These are phyloP conservation scores for Xylogone sp. DNA, from an alignment of 2,329 filamentous ascomycete genomes.

Conservation along the genomic window DNA sequence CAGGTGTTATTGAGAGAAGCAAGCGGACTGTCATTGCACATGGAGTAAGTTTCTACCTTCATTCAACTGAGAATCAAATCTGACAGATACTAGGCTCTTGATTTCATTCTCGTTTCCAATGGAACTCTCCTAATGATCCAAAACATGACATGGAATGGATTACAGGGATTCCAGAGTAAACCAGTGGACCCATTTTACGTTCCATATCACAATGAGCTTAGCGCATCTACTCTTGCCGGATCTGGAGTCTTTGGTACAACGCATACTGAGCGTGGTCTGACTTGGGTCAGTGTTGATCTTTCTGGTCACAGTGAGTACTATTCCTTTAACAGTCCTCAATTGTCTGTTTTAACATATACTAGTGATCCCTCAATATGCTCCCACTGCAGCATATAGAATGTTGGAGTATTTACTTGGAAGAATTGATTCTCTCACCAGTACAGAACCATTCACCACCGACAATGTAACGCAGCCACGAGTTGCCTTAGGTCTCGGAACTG, in stretches of 20 bases:
- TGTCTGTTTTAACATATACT: conserved; percentile 4
- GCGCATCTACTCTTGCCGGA: conserved; percentile 67
- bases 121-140: conserved; percentile 58
- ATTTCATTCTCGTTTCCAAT: conserved; percentile 56
- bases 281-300: conserved; percentile 60
- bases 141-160: conserved; percentile 65
- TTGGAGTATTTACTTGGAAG: conserved; percentile 73
- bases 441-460: conserved; percentile 32
- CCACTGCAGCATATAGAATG: conserved; percentile 65
- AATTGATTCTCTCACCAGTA: conserved; percentile 50
- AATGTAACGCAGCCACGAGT: conserved; percentile 9
- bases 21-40: conserved; percentile 72
- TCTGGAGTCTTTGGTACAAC: conserved; percentile 66
- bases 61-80: conserved; percentile 20
- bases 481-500: conserved; percentile 13
- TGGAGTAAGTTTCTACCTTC: conserved; percentile 51
- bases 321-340: conserved; percentile 14
- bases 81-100: conserved; percentile 36
- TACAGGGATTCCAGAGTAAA: conserved; percentile 51
- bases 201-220: conserved; percentile 60
- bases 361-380: conserved; percentile 59
- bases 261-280: conserved; percentile 73
- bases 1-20: conserved; percentile 68
- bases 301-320: conserved; percentile 57
- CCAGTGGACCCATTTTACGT: conserved; percentile 30